Base-by-base conservation (phyloP, 2,329 filamentous ascomycete species). In the Parastagonospora nodorum region DNA sequence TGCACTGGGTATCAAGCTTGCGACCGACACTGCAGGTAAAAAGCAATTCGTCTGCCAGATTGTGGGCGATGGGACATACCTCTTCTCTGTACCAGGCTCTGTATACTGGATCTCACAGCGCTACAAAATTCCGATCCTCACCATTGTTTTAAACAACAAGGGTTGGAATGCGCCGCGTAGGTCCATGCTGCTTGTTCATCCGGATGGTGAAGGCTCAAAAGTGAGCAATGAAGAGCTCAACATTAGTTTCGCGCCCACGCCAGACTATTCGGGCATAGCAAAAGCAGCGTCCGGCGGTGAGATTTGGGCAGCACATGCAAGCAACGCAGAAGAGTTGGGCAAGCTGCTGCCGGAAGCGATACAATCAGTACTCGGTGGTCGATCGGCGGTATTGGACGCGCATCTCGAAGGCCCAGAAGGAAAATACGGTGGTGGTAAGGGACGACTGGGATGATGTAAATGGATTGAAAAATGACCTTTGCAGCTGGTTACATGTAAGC, bases 1-100 rank as follows among this genome's bases (percentile, higher is more conserved):
- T 27, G 87, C 88, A 0, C 72, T 93, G 2, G 90, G 89, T 2
- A 86, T 92, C 66, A 92, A 92, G 68, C 80, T 93, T 7, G 90
- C 88, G 0, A 79, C 80, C 0, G 81, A 87, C 42, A 71, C 72
- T 2, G 72, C 80, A 52, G 75, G 80, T 31, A 64, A 66, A 45
- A 66, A 66, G 45, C 63, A 66, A 11, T 75, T 75, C 31, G 71
- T 75, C 0, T 74, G 71, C 54, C 72, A 75, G 40, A 74, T 89
- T 49, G 86, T 88, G 8, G 86, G 85, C 3, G 86, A 89, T 60
- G 86, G 86, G 2, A 87, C 85, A 0, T 89, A 79, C 67, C 77
- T 89, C 8, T 89, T 89, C 73, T 81, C 77, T 7, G 82, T 88
- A 0, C 86, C 86, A 0, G 82, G 83, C 0, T 83, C 79, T 3